A percentile compares a stretch with the other conserved stretches of the same genome.
Conservation (phyloP, 257 asterid genomes). For the Mitragyna speciosa region DNA sequence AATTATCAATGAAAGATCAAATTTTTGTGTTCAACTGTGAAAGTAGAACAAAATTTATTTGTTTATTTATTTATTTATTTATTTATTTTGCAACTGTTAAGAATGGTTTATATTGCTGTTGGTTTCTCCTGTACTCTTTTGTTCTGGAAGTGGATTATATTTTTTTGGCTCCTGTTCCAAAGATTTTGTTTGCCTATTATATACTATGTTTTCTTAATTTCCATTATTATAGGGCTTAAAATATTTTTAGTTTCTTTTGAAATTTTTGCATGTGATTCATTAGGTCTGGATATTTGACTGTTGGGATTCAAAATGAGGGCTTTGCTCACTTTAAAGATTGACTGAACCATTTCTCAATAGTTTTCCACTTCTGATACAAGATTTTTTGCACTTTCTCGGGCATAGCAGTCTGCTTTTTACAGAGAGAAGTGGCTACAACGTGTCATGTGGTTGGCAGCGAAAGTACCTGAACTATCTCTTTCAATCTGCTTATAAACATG, state of each 20-base stretch:
- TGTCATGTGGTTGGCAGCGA: too few relatives aligned
- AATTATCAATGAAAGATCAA: not conserved
- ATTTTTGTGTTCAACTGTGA: too few relatives aligned
- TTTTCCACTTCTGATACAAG: not conserved
- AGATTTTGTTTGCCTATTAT: too few relatives aligned
- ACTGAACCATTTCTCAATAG: not conserved
- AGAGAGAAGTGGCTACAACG: not conserved
- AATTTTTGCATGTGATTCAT: not conserved
- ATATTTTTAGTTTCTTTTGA: not conserved
- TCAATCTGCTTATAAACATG: not conserved
- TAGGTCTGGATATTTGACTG: not conserved
- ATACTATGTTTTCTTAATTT: too few relatives aligned
- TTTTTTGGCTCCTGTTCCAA: not conserved
- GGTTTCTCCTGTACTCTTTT: not conserved
- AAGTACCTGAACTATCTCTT: not conserved
- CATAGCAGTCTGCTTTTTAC: not conserved
- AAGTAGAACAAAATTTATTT: too few relatives aligned
- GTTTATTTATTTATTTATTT: too few relatives aligned
- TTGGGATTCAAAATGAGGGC: not conserved
- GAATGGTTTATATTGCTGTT: not conserved
- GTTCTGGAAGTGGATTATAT: too few relatives aligned
- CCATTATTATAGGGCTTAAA: too few relatives aligned
- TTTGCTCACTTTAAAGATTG: not conserved
- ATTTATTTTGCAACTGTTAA: not conserved
- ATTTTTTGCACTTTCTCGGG: not conserved